Base-by-base conservation (phyloP, 2,329 filamentous ascomycete genomes). In the Beauveria bassiana region DNA sequence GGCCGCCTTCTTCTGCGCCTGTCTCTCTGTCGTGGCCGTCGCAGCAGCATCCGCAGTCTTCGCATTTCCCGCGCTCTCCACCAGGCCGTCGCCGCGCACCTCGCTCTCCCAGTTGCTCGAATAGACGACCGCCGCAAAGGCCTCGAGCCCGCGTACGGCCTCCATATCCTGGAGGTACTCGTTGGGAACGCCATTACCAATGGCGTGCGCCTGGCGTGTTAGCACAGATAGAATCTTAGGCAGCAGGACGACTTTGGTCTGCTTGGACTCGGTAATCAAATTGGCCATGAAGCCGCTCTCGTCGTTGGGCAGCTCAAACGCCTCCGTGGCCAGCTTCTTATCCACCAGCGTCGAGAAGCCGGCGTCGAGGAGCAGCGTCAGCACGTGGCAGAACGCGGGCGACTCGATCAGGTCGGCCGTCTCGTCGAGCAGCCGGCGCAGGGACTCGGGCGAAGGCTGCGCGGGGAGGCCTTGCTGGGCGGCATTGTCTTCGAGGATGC, bases 371-470 rank as follows among this genome's bases (percentile, higher is more conserved):
- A 97, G 83, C 62, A 90, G 86, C 2, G 89, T 91, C 50, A 97
- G 82, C 42, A 99, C 92, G 69, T 92, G 88, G 0, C 87, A 84
- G 75, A 98, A 98, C 42, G 90, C 85, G 0, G 95, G 95, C 1
- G 95, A 97, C 71, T 99, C 95, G 70, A 98, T 88, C 26, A 99
- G 83, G 72, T 99, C 95, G 45, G 93, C 90, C 2, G 95, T 98
- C 78, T 99, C 95, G 72, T 99, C 93, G 1, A 99, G 84, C 22
- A 99, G 83, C 62, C 90, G 88, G 61, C 93, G 86, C 61, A 99
- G 84, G 1, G 86, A 84, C 7, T 76, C 72, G 12, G 80, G 72
- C n/a, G 82, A 79, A 34, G 78, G 73, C 14, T 75, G 67, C n/a
- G 76, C 68, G 2, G 77, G 69, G 3, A 73, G 68, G 8, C 74